Conservation (phyloP, 768 basidiomycete genomes). For the Melanogaster broomeanus region DNA sequence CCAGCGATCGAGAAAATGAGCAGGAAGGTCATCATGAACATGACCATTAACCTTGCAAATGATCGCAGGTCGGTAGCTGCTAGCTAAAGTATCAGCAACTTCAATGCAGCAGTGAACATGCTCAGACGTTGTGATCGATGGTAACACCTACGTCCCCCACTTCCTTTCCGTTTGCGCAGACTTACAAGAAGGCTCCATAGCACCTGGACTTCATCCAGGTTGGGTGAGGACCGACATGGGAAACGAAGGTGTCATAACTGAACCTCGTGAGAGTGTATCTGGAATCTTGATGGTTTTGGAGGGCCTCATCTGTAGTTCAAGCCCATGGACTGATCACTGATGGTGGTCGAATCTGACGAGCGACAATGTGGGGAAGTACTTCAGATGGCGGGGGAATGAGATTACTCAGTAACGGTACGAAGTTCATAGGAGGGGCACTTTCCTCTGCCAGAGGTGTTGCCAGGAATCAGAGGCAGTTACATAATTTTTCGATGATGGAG, state of each 20-base stretch:
- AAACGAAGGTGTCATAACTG: constrained; percentile 29
- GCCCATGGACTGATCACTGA: no score
- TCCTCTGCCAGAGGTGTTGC: no score
- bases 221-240: constrained; percentile 76
- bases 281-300: constrained; percentile 12
- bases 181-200: constrained; percentile 14
- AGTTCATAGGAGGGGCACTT: no score
- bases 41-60: constrained; percentile 30
- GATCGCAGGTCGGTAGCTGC: constrained; percentile 1
- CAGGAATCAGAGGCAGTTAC: no score
- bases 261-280: constrained; percentile 33
- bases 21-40: no score
- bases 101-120: no score
- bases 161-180: no score
- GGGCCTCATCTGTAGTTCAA: no score
- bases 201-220: constrained; percentile 40
- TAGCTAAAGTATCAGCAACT: constrained; percentile 18
- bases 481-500: no score
- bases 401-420: constrained; percentile 19
- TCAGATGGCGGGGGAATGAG: constrained; percentile 7
- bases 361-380: constrained; percentile 8
- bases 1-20: no score
- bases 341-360: no score
- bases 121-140: constrained; percentile 10
- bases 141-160: no score